A percentile compares a stretch with the other conserved stretches of the same genome.
phyloP scores from a whole-genome alignment of 495 filamentous ascomycete species.

The Trichoderma reesei region DNA sequence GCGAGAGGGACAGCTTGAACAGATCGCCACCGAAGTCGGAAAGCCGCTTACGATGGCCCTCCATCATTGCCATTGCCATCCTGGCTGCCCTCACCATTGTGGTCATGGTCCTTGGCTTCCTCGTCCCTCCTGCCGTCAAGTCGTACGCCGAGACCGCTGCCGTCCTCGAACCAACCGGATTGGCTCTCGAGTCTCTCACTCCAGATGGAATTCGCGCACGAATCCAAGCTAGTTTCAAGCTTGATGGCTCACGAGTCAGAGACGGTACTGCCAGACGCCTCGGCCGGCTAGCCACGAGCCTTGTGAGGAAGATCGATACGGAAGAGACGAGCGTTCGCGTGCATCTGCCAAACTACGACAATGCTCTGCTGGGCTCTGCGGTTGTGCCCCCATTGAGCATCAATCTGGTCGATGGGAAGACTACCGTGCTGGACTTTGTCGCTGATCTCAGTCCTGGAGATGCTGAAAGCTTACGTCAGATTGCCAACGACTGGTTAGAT shows the following conservation, averaged over 20 bases:
- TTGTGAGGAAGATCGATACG: conserved; percentile 62
- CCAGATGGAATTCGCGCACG: conserved; percentile 62
- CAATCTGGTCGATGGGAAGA: conserved; percentile 64
- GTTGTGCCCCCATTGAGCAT: conserved; percentile 62
- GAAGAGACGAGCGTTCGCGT: conserved; percentile 61
- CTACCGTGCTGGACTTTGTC: conserved; percentile 67
- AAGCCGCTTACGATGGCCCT: conserved; percentile 26
- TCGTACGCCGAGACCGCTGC: conserved; percentile 77
- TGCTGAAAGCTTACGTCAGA: conserved; percentile 62
- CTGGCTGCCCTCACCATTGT: conserved; percentile 30
- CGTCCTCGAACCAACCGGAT: conserved; percentile 65
- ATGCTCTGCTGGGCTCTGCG: conserved; percentile 69
- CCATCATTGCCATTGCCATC: conserved; percentile 35
- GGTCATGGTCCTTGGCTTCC: conserved; percentile 55
- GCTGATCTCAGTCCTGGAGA: conserved; percentile 65
- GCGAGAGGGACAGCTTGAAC: not conserved
- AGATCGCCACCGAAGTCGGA: not conserved
- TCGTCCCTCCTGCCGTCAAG: conserved; percentile 68
- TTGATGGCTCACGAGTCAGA: conserved; percentile 66
- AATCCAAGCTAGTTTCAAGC: conserved; percentile 65
- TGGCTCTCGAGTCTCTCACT: conserved; percentile 79
- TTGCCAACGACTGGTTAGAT: conserved; percentile 81
- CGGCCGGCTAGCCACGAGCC: conserved; percentile 71
- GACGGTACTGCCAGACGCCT: conserved; percentile 60
- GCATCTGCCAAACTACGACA: conserved; percentile 73